Percentiles rank a stretch among this genome's conserved stretches.
Conservation (phyloP, 768 basidiomycete genomes). For the Russula foetens region DNA sequence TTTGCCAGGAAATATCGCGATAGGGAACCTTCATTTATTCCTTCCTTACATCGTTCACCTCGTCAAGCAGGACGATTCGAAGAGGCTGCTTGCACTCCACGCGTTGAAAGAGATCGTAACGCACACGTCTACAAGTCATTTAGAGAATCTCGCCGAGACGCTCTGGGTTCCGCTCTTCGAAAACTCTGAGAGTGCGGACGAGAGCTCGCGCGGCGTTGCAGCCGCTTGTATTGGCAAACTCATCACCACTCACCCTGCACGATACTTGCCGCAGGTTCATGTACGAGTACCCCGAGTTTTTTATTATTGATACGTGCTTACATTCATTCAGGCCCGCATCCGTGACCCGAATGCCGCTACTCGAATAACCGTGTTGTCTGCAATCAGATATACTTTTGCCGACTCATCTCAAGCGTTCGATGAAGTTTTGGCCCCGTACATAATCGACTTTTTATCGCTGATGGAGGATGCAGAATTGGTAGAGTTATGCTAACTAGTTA, state of each 20-base stretch:
- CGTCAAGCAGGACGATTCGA: conserved; percentile 65
- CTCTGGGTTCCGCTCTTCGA: conserved; percentile 92
- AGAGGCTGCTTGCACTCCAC: conserved; percentile 79
- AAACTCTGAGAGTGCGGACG: conserved; percentile 83
- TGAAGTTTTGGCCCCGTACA: conserved; percentile 77
- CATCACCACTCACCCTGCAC: conserved; percentile 82
- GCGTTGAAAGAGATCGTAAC: conserved; percentile 95
- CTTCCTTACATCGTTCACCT: conserved; percentile 78
- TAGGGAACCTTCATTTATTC: conserved; percentile 85
- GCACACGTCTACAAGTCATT: conserved; percentile 75
- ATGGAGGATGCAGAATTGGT: conserved; percentile 89
- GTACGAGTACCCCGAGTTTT: conserved; percentile 34
- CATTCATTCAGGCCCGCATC: conserved; percentile 47
- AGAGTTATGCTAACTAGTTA: background rate
- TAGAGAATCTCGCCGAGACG: conserved; percentile 80
- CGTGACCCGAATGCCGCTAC: conserved; percentile 60
- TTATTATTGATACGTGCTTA: conserved; percentile 1
- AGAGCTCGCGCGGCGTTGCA: conserved; percentile 88
- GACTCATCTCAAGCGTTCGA: conserved; percentile 83
- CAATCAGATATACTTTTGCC: conserved; percentile 85
- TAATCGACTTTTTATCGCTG: conserved; percentile 86
- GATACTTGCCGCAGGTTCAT: conserved; percentile 89
- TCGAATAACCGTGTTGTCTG: conserved; percentile 84
- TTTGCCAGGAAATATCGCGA: conserved; percentile 79
- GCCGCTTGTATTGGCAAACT: conserved; percentile 96